Conservation (phyloP, 257 asterid genomes). For the Fraxinus anomala region DNA sequence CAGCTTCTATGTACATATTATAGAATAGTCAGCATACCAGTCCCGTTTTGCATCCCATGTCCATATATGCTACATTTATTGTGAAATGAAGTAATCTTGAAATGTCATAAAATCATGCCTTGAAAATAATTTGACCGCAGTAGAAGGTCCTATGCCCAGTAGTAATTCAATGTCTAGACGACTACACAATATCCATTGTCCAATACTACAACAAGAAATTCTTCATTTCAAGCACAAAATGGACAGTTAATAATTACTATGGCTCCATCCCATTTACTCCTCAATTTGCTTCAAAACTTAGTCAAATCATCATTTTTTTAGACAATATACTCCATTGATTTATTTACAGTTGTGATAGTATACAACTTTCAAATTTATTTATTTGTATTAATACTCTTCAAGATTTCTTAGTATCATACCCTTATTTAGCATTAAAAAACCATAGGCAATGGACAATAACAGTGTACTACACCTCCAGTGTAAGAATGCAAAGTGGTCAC, state of each 20-base stretch:
- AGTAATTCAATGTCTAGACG: neutral
- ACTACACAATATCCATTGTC: slow-evolving; percentile 3
- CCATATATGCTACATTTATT: slow-evolving; percentile 19
- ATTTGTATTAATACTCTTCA: neutral
- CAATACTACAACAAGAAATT: neutral
- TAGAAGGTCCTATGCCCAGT: neutral
- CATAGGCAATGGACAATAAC: slow-evolving; percentile 7
- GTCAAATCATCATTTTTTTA: neutral
- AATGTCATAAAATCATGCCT: slow-evolving; percentile 1
- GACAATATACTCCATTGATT: neutral
- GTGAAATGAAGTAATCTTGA: neutral
- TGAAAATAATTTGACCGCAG: slow-evolving; percentile 3
- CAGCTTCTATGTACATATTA: slow-evolving; percentile 7
- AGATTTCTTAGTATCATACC: neutral
- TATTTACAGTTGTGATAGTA: neutral
- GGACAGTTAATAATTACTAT: neutral
- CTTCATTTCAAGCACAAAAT: neutral
- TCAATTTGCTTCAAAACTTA: neutral
- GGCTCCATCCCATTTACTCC: neutral
- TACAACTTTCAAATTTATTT: neutral
- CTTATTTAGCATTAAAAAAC: neutral
- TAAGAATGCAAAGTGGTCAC: slow-evolving; percentile 82
- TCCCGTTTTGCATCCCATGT: neutral
- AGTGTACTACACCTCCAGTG: slow-evolving; percentile 75
- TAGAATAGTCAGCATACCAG: neutral